These are phyloP conservation scores for Endotrypanum monterogeii DNA, from an alignment of 208 protist species.

Conservation along the genomic window DNA sequence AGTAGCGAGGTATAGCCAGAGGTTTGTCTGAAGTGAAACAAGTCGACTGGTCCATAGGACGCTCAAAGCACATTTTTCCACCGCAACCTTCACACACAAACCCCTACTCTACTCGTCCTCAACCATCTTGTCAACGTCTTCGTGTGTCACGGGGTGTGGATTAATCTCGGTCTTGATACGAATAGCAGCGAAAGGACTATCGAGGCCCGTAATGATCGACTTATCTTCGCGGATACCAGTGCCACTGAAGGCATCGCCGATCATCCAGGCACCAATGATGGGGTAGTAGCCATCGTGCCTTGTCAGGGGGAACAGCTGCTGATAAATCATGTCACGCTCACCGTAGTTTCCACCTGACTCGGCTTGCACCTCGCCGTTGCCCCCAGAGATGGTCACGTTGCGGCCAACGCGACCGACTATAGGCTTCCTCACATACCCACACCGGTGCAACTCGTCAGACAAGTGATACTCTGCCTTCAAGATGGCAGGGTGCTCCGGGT, in stretches of 20 bases:
- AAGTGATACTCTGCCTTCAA: slow-evolving; percentile 72
- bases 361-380: slow-evolving; percentile 53
- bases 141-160: slow-evolving; percentile 49
- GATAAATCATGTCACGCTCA: slow-evolving; percentile 86
- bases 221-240: slow-evolving; percentile 88
- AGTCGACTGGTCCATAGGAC: no score
- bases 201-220: slow-evolving; percentile 78
- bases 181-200: slow-evolving; percentile 79
- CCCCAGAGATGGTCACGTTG: slow-evolving; percentile 80
- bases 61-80: no score
- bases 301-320: slow-evolving; percentile 75
- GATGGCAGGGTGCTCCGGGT: slow-evolving; percentile 81
- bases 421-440: slow-evolving; percentile 84
- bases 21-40: no score
- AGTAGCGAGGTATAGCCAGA: no score
- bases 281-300: slow-evolving; percentile 83
- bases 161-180: slow-evolving; percentile 46
- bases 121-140: slow-evolving; percentile 53
- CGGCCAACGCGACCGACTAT: slow-evolving; percentile 88
- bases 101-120: slow-evolving; percentile 41
- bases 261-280: slow-evolving; percentile 90
- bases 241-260: slow-evolving; percentile 81
- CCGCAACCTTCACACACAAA: no score
- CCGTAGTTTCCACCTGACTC: slow-evolving; percentile 77
- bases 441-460: slow-evolving; percentile 54